These are phyloP conservation scores for Zygosaccharomyces bailii DNA, from an alignment of 805 yeast genomes.

Conservation along the genomic window DNA sequence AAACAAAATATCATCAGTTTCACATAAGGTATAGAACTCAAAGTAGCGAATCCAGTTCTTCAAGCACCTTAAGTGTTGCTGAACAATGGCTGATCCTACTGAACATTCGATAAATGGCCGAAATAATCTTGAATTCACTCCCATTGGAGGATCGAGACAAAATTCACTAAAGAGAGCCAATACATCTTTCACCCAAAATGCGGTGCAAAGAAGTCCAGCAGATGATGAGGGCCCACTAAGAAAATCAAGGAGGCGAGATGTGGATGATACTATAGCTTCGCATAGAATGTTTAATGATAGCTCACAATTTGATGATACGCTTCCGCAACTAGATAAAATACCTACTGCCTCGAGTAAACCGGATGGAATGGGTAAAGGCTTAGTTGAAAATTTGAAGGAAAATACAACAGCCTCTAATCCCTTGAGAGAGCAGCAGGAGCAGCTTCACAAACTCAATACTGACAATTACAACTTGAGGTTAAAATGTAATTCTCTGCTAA, in stretches of 20 bases:
- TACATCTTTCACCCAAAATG: constrained; percentile 5
- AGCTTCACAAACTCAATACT: constrained; percentile 22
- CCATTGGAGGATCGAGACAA: constrained; percentile 38
- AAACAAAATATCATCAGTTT: not conserved
- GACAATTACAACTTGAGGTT: constrained; percentile 31
- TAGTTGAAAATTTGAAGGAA: constrained; percentile 22
- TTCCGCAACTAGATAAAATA: constrained; percentile 23
- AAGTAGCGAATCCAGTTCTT: not conserved
- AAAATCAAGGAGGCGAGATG: constrained; percentile 17
- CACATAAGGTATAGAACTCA: not conserved
- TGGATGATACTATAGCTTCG: constrained; percentile 29
- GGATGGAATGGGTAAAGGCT: constrained; percentile 14
- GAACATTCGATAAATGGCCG: constrained; percentile 10
- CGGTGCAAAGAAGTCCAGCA: constrained; percentile 4
- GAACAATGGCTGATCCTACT: constrained; percentile 1
- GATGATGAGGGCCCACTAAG: constrained; percentile 15
- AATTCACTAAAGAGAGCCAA: constrained; percentile 12
- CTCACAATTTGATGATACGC: constrained; percentile 34
- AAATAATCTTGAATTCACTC: constrained; percentile 40
- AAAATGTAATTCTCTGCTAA: constrained; percentile 30
- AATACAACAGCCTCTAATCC: constrained; percentile 28
- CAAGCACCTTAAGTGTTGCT: not conserved
- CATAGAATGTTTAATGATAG: constrained; percentile 30
- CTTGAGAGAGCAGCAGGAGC: constrained; percentile 32
- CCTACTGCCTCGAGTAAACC: constrained; percentile 1